These are phyloP conservation scores for Lenzites betulinus DNA, from an alignment of 768 basidiomycete genomes.

Conservation along the genomic window DNA sequence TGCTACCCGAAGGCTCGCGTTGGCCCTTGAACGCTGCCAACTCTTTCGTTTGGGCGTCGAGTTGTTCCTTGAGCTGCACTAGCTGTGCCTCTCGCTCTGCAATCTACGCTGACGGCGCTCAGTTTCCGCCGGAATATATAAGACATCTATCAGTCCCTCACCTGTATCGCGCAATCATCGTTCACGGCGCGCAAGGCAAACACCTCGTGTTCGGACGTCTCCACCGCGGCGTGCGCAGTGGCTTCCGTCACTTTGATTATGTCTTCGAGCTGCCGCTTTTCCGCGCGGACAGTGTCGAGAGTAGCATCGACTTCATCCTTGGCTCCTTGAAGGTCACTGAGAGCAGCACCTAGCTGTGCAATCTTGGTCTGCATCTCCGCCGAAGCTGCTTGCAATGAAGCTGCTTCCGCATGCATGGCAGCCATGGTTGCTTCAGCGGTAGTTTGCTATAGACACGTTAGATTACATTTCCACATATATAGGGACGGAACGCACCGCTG, in stretches of 20 bases:
- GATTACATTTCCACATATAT: neutral
- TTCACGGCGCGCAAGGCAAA: neutral
- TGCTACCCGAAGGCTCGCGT: no score
- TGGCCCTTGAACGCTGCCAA: neutral
- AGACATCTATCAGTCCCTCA: neutral
- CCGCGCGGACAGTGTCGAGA: neutral
- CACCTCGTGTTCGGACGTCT: neutral
- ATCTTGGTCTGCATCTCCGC: neutral
- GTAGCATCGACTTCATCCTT: neutral
- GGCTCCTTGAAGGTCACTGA: neutral
- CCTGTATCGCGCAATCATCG: neutral
- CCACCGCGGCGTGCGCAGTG: neutral
- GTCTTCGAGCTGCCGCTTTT: neutral
- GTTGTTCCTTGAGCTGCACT: no score
- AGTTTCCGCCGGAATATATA: neutral
- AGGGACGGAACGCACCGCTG: neutral
- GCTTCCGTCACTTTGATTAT: neutral
- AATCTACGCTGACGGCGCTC: neutral
- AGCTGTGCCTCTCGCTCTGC: neutral
- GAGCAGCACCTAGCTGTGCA: neutral
- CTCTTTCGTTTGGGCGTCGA: neutral
- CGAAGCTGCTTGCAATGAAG: neutral
- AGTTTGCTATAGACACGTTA: neutral
- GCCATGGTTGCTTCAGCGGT: neutral
- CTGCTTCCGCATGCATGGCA: neutral